Base-by-base conservation (phyloP, 2,329 filamentous ascomycete genomes). In the Trichocomaceae sp. region DNA sequence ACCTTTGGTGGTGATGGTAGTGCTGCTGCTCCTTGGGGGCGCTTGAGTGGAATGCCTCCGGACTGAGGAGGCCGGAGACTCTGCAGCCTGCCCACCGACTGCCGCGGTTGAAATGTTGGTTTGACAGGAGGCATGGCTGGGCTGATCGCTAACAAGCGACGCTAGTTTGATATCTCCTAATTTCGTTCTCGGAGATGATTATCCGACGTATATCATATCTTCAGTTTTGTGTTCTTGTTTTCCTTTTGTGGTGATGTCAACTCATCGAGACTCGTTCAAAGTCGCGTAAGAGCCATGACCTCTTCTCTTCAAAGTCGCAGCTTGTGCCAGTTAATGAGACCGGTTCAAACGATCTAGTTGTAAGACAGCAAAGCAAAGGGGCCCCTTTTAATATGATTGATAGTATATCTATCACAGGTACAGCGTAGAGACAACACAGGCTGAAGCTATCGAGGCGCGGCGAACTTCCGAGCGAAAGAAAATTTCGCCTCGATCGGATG, bases 41-140 rank as follows among this genome's bases (percentile, higher is more conserved):
- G 70, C 58, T 62, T 69, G 54, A 73, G 72, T 7, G 72, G 66
- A 46, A 64, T 69, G 8, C 10, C 55, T n/a, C 47, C 52, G 19
- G 70, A 61, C 56, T 62, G 65, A 13, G 69, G 64, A n/a, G 69
- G 60, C 47, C 71, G 73, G 6, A 72, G 60, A 62, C 70, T 74
- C 46, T 72, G 71, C 35, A 75, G 61, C 47, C 72, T 71, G 56
- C 68, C 66, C 54, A 72, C 63, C 31, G 69, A 65, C 33, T 62
- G 45, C 61, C 59, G 56, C 52, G 63, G 64, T 31, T 71, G 69
- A 53, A 67, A 64, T 37, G 62, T 65, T 33, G 69, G 64, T 54
- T 63, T 69, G 12, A 67, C 60, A 9, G 64, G 61, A 50, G 69
- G 68, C 68, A 70, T 72, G 41, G 26, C 35, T 19, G n/a, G n/a